Conservation (phyloP, 2,329 filamentous ascomycete species). For the Epicoccum nigrum region DNA sequence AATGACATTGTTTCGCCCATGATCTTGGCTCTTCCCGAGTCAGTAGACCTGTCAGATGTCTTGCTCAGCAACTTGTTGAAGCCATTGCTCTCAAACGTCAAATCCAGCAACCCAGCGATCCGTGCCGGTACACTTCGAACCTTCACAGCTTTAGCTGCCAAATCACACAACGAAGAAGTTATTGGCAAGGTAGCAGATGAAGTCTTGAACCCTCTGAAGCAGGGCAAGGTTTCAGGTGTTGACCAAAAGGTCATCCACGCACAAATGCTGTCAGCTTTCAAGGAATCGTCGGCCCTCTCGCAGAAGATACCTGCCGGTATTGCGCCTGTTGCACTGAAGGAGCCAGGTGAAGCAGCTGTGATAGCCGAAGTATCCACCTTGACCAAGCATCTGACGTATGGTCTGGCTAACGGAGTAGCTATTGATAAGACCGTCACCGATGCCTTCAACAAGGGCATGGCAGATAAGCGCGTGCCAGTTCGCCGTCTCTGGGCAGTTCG, state of each 20-base stretch:
- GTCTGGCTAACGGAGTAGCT: conserved; percentile 65
- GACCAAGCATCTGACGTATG: conserved; percentile 66
- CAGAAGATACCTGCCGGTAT: conserved; percentile 71
- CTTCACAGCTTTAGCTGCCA: conserved; percentile 72
- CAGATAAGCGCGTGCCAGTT: conserved; percentile 80
- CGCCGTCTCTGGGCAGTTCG: conserved; percentile 82
- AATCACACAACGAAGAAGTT: conserved; percentile 63
- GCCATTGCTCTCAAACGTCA: conserved; percentile 85
- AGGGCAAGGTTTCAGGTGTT: conserved; percentile 79
- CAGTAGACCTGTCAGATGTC: conserved; percentile 77
- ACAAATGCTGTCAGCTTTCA: conserved; percentile 71
- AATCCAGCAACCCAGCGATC: conserved; percentile 82
- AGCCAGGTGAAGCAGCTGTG: conserved; percentile 85
- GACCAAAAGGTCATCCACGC: conserved; percentile 86
- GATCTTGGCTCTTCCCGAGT: conserved; percentile 69
- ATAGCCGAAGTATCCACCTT: conserved; percentile 76
- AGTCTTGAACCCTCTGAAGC: conserved; percentile 77
- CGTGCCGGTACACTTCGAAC: conserved; percentile 76
- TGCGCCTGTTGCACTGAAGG: conserved; percentile 74
- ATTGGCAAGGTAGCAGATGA: conserved; percentile 77
- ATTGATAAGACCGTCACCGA: conserved; percentile 72
- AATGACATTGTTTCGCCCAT: conserved; percentile 78
- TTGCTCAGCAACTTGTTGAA: conserved; percentile 78
- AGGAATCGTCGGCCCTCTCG: conserved; percentile 65
- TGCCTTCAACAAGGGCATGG: conserved; percentile 77